phyloP scores from a whole-genome alignment of 345 rosid species.

The Brassica nigra region DNA sequence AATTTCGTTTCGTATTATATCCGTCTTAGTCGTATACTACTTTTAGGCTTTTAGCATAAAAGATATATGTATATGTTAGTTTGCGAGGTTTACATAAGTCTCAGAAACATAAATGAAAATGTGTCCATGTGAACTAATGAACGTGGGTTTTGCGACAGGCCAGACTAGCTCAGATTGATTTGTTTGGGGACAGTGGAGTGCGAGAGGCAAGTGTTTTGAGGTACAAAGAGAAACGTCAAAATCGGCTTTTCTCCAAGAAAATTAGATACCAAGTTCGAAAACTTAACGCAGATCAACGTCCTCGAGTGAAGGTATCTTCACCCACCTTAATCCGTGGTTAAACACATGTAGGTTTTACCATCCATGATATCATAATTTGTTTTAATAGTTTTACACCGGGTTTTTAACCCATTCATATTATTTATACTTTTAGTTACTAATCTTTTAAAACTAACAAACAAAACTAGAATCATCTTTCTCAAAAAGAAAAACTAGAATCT shows the following conservation, averaged over 20 bases:
- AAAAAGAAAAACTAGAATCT: background rate
- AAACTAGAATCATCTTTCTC: background rate
- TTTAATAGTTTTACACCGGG: background rate
- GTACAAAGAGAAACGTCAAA: conserved; percentile 87
- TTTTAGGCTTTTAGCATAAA: conserved; percentile 29
- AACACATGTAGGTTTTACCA: conserved; percentile 20
- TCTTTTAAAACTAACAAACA: background rate
- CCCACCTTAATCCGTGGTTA: conserved; percentile 17
- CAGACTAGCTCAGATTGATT: conserved; percentile 74
- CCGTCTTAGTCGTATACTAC: background rate
- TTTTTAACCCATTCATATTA: background rate
- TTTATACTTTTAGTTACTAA: background rate
- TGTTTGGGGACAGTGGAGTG: conserved; percentile 63
- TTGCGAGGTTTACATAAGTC: background rate
- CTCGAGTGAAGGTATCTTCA: conserved; percentile 77
- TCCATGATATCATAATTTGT: background rate
- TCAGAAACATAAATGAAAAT: background rate
- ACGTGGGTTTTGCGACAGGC: conserved; percentile 52
- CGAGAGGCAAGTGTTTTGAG: conserved; percentile 90
- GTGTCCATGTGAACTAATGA: conserved; percentile 19
- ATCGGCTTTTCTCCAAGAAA: conserved; percentile 88
- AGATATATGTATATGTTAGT: background rate
- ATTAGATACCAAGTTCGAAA: conserved; percentile 90
- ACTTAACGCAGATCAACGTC: conserved; percentile 87
- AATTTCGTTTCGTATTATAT: conserved; percentile 8